Evolutionary conservation across 2,329 filamentous ascomycete species (phyloP).

Genomic region (Colletotrichum zoysiae): DNA sequence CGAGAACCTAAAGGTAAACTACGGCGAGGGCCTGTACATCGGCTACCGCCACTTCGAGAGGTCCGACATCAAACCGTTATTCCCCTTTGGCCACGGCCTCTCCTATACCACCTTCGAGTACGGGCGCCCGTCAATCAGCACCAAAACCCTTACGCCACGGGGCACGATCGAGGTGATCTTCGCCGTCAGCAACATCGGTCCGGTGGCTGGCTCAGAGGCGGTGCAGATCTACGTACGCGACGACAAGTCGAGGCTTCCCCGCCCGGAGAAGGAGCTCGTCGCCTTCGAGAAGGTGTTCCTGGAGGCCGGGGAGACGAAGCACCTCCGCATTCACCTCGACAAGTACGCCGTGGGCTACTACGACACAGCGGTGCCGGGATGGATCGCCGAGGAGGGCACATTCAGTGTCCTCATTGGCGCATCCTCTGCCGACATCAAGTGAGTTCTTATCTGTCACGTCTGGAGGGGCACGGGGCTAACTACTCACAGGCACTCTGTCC

Average conservation of each 20-base stretch:
- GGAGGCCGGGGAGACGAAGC: constrained; percentile 66
- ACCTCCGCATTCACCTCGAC: constrained; percentile 60
- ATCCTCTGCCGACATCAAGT: constrained; percentile 69
- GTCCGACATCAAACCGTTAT: constrained; percentile 69
- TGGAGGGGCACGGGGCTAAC: constrained; percentile 17
- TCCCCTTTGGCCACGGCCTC: constrained; percentile 80
- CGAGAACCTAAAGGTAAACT: constrained; percentile 75
- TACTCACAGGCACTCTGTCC: constrained; percentile 46
- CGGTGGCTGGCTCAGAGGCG: constrained; percentile 69
- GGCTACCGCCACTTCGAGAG: constrained; percentile 81
- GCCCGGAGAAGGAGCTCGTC: constrained; percentile 78
- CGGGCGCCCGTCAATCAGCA: constrained; percentile 65
- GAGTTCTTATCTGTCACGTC: constrained; percentile 12
- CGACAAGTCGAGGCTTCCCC: constrained; percentile 70
- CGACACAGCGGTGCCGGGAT: constrained; percentile 68
- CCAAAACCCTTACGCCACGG: constrained; percentile 54
- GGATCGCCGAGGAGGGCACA: constrained; percentile 74
- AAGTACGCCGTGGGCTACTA: constrained; percentile 72
- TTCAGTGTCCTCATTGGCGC: constrained; percentile 73
- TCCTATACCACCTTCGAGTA: constrained; percentile 80
- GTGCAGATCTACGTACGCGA: constrained; percentile 78
- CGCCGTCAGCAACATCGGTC: constrained; percentile 67
- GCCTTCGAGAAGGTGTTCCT: constrained; percentile 76
- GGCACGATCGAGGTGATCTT: constrained; percentile 60
- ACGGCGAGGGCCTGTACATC: constrained; percentile 80